These are phyloP conservation scores for Podospora conica DNA, from an alignment of 495 filamentous ascomycete species.

Conservation along the genomic window DNA sequence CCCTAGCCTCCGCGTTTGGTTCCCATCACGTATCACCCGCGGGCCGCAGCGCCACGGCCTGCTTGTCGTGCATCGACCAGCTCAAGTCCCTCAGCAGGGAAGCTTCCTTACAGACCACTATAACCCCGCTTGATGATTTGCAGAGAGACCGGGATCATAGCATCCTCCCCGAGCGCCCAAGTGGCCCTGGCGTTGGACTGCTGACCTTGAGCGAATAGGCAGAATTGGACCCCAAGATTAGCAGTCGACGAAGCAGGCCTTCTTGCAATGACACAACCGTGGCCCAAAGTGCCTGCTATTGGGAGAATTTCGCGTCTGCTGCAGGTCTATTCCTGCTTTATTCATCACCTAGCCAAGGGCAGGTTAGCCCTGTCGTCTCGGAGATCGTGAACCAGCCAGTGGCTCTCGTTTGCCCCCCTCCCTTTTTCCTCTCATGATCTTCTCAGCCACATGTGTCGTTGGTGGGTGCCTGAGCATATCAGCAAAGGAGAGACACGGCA, in stretches of 20 bases:
- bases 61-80: constrained; percentile 4
- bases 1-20: constrained; percentile 8
- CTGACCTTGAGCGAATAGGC: constrained; percentile 22
- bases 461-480: neutral
- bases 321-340: neutral
- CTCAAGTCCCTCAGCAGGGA: neutral
- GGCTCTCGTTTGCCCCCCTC: neutral
- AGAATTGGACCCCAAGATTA: constrained; percentile 25
- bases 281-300: constrained; percentile 2
- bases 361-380: neutral
- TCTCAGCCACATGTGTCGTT: neutral
- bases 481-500: neutral
- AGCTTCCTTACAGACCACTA: constrained; percentile 1
- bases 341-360: neutral
- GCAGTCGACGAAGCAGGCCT: constrained; percentile 4
- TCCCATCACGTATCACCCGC: constrained; percentile 17
- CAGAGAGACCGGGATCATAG: neutral
- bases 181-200: constrained; percentile 14
- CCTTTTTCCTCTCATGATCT: neutral
- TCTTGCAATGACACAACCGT: constrained; percentile 3
- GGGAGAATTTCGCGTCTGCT: neutral
- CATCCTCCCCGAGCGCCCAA: constrained; percentile 2
- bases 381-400: neutral
- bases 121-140: neutral
- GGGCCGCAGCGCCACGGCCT: constrained; percentile 5